Evolutionary conservation across 2,329 filamentous ascomycete species (phyloP).

Genomic region (Salinomyces thailandicus): DNA sequence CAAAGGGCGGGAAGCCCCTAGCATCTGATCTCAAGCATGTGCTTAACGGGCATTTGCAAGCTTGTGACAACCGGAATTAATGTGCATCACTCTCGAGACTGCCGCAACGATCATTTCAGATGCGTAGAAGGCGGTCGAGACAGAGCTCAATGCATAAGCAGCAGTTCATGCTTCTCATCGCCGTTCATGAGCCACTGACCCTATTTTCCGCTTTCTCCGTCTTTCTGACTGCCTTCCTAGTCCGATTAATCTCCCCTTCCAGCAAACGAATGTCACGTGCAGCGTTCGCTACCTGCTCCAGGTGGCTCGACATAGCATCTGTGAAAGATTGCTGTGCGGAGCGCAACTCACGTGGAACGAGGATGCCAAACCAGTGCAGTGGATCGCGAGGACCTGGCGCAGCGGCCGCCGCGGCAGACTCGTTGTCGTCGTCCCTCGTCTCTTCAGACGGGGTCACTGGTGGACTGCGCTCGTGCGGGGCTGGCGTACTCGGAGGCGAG

Average conservation of each 20-base stretch:
- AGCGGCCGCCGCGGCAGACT: background rate
- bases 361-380: conserved; percentile 45
- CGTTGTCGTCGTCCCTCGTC: background rate
- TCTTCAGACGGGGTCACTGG: background rate
- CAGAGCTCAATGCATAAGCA: too few species aligned
- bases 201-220: conserved; percentile 19
- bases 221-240: conserved; percentile 38
- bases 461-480: conserved; percentile 22
- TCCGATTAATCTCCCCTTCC: conserved; percentile 57
- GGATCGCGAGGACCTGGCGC: conserved; percentile 38
- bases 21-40: too few species aligned
- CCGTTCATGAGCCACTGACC: too few species aligned
- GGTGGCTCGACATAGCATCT: conserved; percentile 44
- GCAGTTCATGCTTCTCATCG: too few species aligned
- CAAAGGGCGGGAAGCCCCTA: too few species aligned
- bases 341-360: conserved; percentile 39
- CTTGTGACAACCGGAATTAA: too few species aligned
- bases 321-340: conserved; percentile 50
- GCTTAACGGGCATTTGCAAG: too few species aligned
- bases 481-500: conserved; percentile 32
- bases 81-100: too few species aligned
- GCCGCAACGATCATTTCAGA: too few species aligned
- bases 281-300: conserved; percentile 50
- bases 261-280: conserved; percentile 51
- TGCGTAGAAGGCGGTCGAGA: too few species aligned